Base-by-base conservation (phyloP, 2,329 filamentous ascomycete genomes). In the Verticillium longisporum region DNA sequence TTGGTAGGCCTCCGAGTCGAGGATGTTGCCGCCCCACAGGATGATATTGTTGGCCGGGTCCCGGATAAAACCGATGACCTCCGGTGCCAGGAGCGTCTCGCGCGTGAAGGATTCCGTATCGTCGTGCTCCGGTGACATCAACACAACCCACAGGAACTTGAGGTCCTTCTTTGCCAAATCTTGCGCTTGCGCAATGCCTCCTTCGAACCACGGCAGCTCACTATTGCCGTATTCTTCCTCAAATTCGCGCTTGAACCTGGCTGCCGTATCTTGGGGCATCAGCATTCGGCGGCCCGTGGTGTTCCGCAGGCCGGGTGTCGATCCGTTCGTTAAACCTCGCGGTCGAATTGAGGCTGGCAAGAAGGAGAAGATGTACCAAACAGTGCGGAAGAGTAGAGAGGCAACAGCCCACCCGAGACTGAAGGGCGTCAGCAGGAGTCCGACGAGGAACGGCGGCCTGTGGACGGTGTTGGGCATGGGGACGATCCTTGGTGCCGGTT, bases 1-100 rank as follows among this genome's bases (percentile, higher is more conserved):
- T 72, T 97, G 92, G 74, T 96, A 98, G 5, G 94, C 91, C 76
- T 99, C 95, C 3, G 92, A 89, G 72, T 99, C 95, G 65, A 92
- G 86, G 0, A 98, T 89, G 67, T 92, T 97, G 56, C 95, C 95
- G 50, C 89, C 92, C 95, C 95, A 99, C 2, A 99, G 75, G 38
- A 98, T 79, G 34, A 97, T 84, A 70, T 94, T 90, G 73, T 92
- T 92, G 37, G 81, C 75, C 1, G 90, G 85, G 62, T 94, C 84
- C 65, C 86, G 88, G 67, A 98, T 74, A 69, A 92, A 96, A 6
- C 81, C 77, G 11, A 88, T 80, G 3, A 97, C 87, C 54, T 93
- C 88, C 1, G 85, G 83, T 1, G 88, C 83, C 7, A 97, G 83
- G 0, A 99, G 82, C 0, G 92, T 97, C 32, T 96, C 88, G 50